Percentiles rank a stretch among this genome's conserved stretches.
Evolutionary conservation across 805 yeast genomes (phyloP).

Genomic region (Zygosaccharomyces bisporus): DNA sequence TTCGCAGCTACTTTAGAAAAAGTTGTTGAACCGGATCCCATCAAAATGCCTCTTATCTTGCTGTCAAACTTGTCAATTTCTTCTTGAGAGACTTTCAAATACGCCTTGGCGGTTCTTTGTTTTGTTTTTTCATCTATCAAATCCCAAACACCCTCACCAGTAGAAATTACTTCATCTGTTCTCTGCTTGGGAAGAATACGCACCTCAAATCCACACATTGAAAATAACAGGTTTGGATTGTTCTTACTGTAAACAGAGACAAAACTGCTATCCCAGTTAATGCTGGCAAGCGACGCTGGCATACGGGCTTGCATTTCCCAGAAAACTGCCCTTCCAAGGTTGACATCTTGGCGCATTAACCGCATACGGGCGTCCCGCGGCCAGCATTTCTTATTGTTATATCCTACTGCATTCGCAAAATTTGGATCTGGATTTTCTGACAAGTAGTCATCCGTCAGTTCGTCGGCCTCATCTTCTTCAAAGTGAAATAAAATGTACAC

Average conservation of each 20-base stretch:
- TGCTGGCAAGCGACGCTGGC: slow-evolving; percentile 67
- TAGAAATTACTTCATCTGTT: slow-evolving; percentile 47
- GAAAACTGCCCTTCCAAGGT: slow-evolving; percentile 84
- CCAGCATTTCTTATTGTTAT: slow-evolving; percentile 90
- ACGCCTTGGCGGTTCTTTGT: slow-evolving; percentile 87
- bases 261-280: slow-evolving; percentile 75
- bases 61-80: slow-evolving; percentile 79
- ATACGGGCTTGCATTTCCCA: slow-evolving; percentile 84
- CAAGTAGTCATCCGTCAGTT: slow-evolving; percentile 67
- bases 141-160: slow-evolving; percentile 91
- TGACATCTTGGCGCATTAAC: slow-evolving; percentile 84
- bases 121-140: slow-evolving; percentile 63
- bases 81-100: slow-evolving; percentile 72
- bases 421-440: slow-evolving; percentile 91
- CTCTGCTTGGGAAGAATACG: slow-evolving; percentile 77
- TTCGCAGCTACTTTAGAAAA: slow-evolving; percentile 90
- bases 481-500: slow-evolving; percentile 78
- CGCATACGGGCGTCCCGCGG: slow-evolving; percentile 90
- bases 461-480: slow-evolving; percentile 67
- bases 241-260: slow-evolving; percentile 89
- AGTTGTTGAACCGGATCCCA: slow-evolving; percentile 95
- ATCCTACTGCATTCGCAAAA: slow-evolving; percentile 79
- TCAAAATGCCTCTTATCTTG: slow-evolving; percentile 80
- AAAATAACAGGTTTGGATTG: slow-evolving; percentile 81
- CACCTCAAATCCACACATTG: slow-evolving; percentile 95